A percentile compares a stretch with the other conserved stretches of the same genome.
Evolutionary conservation across 805 yeast species (phyloP).

Genomic region (Candida berthetii): DNA sequence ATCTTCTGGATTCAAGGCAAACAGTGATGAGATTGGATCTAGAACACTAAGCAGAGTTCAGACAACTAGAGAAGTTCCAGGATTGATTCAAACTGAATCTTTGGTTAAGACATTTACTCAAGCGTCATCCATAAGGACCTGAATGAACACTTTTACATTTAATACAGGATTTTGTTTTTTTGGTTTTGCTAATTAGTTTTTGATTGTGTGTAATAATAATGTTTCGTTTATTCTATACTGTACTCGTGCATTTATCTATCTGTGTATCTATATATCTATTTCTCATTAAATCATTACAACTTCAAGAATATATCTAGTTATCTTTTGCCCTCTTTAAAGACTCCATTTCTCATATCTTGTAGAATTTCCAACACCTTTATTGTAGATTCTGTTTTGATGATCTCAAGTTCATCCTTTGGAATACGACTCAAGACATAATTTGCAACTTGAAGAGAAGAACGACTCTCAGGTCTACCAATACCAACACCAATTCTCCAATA

Average conservation of each 20-base stretch:
- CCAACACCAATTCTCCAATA: constrained; percentile 73
- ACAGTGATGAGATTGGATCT: neutral
- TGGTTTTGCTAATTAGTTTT: too few species aligned
- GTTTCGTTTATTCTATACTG: too few species aligned
- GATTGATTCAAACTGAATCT: constrained; percentile 7
- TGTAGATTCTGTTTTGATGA: constrained; percentile 32
- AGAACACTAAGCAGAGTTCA: constrained; percentile 3
- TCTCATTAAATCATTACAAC: too few species aligned
- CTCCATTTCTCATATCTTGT: constrained; percentile 15
- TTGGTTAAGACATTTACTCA: constrained; percentile 7
- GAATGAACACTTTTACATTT: too few species aligned
- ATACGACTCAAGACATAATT: constrained; percentile 60
- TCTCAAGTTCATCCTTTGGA: constrained; percentile 34
- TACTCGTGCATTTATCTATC: too few species aligned
- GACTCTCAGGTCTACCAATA: constrained; percentile 57
- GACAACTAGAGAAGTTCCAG: constrained; percentile 9
- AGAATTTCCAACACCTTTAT: constrained; percentile 33
- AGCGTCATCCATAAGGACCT: constrained; percentile 2
- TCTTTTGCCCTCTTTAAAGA: neutral
- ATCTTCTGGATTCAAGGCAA: neutral
- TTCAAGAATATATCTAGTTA: too few species aligned
- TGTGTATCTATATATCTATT: too few species aligned
- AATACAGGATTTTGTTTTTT: too few species aligned
- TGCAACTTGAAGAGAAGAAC: constrained; percentile 38
- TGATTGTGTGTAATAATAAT: too few species aligned